A percentile compares a stretch with the other conserved stretches of the same genome.
Conservation (phyloP, 805 yeast genomes). For the Teunomyces funiuensis region DNA sequence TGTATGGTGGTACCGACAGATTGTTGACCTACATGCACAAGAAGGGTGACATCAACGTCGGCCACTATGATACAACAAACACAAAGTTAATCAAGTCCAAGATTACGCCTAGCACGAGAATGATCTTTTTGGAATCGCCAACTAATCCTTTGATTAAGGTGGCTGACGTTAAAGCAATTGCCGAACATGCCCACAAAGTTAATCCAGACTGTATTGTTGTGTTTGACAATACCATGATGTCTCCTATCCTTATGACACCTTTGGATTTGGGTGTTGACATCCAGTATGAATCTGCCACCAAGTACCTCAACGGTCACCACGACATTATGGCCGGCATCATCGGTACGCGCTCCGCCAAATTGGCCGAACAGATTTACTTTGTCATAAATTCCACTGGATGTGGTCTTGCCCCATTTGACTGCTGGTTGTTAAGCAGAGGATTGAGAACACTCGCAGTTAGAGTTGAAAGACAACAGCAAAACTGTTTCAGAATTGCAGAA, state of each 20-base stretch:
- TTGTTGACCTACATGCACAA: conserved; percentile 68
- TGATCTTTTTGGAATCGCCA: conserved; percentile 87
- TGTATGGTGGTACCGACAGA: conserved; percentile 93
- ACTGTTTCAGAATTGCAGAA: conserved; percentile 72
- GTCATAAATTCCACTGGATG: conserved; percentile 89
- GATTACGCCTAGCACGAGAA: conserved; percentile 57
- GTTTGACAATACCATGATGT: conserved; percentile 96
- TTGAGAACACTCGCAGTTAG: conserved; percentile 84
- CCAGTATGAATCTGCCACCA: conserved; percentile 92
- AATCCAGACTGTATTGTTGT: conserved; percentile 73
- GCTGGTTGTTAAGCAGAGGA: conserved; percentile 87
- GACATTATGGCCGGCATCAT: conserved; percentile 95
- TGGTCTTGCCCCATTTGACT: conserved; percentile 90
- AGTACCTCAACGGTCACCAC: conserved; percentile 91
- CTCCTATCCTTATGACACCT: conserved; percentile 84
- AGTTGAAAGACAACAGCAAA: conserved; percentile 77
- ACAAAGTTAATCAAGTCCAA: conserved; percentile 57
- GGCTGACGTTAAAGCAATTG: conserved; percentile 70
- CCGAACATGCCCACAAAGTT: conserved; percentile 62
- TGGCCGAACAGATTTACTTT: conserved; percentile 70
- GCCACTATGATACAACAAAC: conserved; percentile 81
- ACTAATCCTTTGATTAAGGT: conserved; percentile 92
- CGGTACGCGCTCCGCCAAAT: conserved; percentile 61
- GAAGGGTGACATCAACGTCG: conserved; percentile 63
- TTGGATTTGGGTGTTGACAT: conserved; percentile 85